Evolutionary conservation across 208 protist genomes (phyloP), one percentile per base, ranked within the genome.

Genomic region (Leishmania braziliensis): DNA sequence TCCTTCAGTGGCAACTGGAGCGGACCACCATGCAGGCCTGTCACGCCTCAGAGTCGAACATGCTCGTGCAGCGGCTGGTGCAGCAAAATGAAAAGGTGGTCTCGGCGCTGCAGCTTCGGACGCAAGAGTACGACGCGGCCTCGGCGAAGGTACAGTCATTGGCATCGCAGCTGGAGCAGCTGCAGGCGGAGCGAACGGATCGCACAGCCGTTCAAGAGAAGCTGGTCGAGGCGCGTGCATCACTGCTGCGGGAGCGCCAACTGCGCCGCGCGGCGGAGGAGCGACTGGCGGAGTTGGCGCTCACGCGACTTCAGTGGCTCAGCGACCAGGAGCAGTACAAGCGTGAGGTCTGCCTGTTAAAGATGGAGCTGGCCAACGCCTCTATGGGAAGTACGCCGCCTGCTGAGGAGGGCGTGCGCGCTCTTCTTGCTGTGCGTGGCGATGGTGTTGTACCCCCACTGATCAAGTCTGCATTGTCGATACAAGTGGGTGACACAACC

Each of bases 341-440:
- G 65, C n/a, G 82, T 48, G 82, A 86, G 82, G 82, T 86, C 63
- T 86, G 82, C 78, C 72, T 56, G 63, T 46, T 86, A 48, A 81
- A 86, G 66, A 82, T 86, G 82, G 82, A 86, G 66, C 68, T 81
- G 43, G 82, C 73, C 33, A 72, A 80, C 78, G 69, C 29, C 16
- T 60, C 71, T 33, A 36, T 71, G 20, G 51, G 29, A n/a, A 12
- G 72, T 33, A 6, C 5, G 53, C 33, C 51, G 20, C 72, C 72
- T 10, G n/a, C 51, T 62, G 72, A 14, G 4, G 72, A 23, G 72
- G 16, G 10, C 3, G 9, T 0, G 6, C 9, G 43, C 43, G 5
- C 43, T 18, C 68, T 51, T 26, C 14, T 1, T 43, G 2, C 20
- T 53, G 23, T 50, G 3, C 29, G 8, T 12, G 12, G 51, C 12